Evolutionary conservation across 2,329 filamentous ascomycete species (phyloP), one percentile per base, ranked within the genome.

Genomic region (Onygenales sp.): DNA sequence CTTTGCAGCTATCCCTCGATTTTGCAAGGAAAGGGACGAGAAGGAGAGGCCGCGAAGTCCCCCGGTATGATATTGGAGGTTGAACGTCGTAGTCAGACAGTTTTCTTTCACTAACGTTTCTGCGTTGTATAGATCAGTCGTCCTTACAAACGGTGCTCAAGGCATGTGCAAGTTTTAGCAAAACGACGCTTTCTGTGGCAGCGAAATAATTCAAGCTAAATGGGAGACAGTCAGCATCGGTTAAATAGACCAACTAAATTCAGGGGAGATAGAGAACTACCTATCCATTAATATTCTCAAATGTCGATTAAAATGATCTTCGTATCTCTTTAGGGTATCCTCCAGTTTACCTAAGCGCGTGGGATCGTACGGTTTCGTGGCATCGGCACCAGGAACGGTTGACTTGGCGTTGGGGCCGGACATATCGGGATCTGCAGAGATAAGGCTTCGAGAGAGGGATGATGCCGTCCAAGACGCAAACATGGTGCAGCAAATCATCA

Each of bases 401-500:
- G 51, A 17, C 51, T 52, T 42, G 6, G 61, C 57, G 49, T 65
- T 65, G 14, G 62, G 62, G 5, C 64, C 64, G 3, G 69, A 64
- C 43, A 95, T 77, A 63, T 94, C 88, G 0, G 88, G 85, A 64
- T 97, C 91, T 14, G 86, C 83, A 59, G 87, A 86, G 62, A 89
- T 83, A 54, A 98, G 81, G 64, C 92, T 89, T 57, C 88, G 85
- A 9, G 88, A 87, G 42, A 97, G 81, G 66, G 87, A 91, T 58
- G 86, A 85, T 2, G 69, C 64, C 33, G 90, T 94, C 73, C 94
- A 96, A 53, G 86, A 84, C 49, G 91, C 89, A 69, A 96, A 98
- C 75, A 95, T 85, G 56, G 86, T 91, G 75, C 93, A 97, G 40
- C 92, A 95, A 60, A 90, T 88, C 83, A 95, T 93, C 48, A 98